These are phyloP conservation scores for Talaromyces sp. DNA, from an alignment of 2,329 filamentous ascomycete species.

Conservation along the genomic window DNA sequence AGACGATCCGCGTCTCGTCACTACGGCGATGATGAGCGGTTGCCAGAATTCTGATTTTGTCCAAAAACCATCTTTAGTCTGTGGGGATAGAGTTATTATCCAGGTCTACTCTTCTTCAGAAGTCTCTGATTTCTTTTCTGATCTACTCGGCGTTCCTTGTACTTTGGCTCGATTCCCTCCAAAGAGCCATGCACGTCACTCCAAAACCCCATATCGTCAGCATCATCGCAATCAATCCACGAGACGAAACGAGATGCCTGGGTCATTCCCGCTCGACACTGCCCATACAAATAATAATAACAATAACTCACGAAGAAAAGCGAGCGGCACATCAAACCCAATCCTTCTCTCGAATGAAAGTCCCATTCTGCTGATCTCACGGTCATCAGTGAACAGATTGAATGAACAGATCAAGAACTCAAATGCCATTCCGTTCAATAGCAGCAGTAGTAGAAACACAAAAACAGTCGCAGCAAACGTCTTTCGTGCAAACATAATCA, in stretches of 20 bases:
- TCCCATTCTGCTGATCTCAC: conserved; percentile 79
- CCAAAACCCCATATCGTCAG: conserved; percentile 59
- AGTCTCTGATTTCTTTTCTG: conserved; percentile 73
- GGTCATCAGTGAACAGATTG: conserved; percentile 70
- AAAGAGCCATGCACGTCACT: conserved; percentile 60
- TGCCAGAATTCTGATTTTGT: conserved; percentile 26
- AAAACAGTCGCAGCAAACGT: conserved; percentile 64
- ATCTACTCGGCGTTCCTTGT: conserved; percentile 70
- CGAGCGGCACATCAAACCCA: conserved; percentile 37
- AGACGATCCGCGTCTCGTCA: conserved; percentile 50
- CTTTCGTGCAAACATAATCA: conserved; percentile 84
- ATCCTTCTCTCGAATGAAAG: conserved; percentile 90
- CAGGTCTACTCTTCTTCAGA: conserved; percentile 62
- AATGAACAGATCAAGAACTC: conserved; percentile 65
- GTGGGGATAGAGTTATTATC: conserved; percentile 70
- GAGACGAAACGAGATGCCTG: conserved; percentile 39
- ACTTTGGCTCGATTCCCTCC: conserved; percentile 77
- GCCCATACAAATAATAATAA: conserved; percentile 18
- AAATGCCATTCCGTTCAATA: conserved; percentile 23
- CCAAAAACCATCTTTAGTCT: conserved; percentile 61
- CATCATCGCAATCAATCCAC: conserved; percentile 31
- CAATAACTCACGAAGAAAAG: not conserved
- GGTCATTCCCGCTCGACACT: conserved; percentile 46
- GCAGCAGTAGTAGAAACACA: conserved; percentile 40
- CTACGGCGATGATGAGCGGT: conserved; percentile 51